A percentile compares a stretch with the other conserved stretches of the same genome.
Conservation (phyloP, 129 eudicot genomes). For the Silybum marianum region DNA sequence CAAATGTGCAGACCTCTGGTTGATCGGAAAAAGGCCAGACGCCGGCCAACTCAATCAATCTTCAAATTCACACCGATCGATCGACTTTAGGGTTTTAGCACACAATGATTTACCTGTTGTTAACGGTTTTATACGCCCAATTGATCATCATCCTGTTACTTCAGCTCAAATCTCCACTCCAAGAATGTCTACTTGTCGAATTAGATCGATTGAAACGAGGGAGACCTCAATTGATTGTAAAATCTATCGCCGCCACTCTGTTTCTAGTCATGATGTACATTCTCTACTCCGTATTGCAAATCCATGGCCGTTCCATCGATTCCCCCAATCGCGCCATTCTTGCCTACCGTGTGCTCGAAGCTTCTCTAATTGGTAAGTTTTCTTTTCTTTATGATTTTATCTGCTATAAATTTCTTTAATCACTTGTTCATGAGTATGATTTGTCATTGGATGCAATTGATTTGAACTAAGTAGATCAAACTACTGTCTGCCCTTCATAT, state of each 20-base stretch:
- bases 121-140: slow-evolving; percentile 39
- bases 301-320: slow-evolving; percentile 39
- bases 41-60: not conserved
- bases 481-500: not conserved
- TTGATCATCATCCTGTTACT: slow-evolving; percentile 42
- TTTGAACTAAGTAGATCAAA: not conserved
- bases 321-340: slow-evolving; percentile 50
- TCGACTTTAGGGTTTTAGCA: not conserved
- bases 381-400: not conserved
- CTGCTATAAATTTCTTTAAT: not conserved
- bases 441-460: slow-evolving; percentile 1
- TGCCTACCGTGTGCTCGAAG: slow-evolving; percentile 28
- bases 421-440: not conserved
- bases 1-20: slow-evolving; percentile 5
- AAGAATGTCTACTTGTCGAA: slow-evolving; percentile 34
- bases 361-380: slow-evolving; percentile 32
- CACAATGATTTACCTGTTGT: slow-evolving; percentile 36
- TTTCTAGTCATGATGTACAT: slow-evolving; percentile 35
- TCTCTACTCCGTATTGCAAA: slow-evolving; percentile 25
- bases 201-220: slow-evolving; percentile 51
- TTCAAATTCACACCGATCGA: not conserved
- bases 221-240: slow-evolving; percentile 41
- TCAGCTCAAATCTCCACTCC: slow-evolving; percentile 43
- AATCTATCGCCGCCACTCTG: slow-evolving; percentile 40
- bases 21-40: not conserved